Evolutionary conservation across 1,139 yeast species (phyloP), one percentile per base, ranked within the genome.

Genomic region (Lodderomyces metapsilosis): DNA sequence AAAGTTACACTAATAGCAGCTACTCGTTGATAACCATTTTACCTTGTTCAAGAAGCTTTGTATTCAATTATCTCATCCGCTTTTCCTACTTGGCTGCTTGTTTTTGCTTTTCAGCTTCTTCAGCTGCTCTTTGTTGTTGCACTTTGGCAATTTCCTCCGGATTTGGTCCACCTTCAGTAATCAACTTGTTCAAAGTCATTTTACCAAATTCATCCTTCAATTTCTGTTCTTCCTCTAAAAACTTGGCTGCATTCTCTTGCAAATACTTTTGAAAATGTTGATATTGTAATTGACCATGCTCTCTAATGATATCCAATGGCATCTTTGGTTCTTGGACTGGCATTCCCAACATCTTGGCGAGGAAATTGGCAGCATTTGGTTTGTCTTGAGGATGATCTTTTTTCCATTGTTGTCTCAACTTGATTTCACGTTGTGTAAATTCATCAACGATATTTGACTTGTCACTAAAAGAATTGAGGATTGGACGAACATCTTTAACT

Each of bases 281-380:
- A 64, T 88, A 92, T 61, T 88, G 91, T 71, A 80, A 80, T 64
- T 88, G 96, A 52, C 96, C 97, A 59, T 88, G 94, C 61, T 89
- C 95, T 59, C 98, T 85, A 51, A 89, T 84, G 45, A 82, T 66
- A 64, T 92, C 98, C 59, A 89, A 78, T 34, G 96, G 96, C 85
- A 89, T 87, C 68, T 88, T 87, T 44, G 85, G 84, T 52, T 78
- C 81, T 44, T 69, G 71, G 46, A 72, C 73, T 42, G 85, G 76
- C 34, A 74, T 58, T 38, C 96, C 96, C 48, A 87, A 66, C 51
- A 85, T 60, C 38, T 72, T 66, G 39, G 85, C 78, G 43, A 71
- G 52, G 44, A 53, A 78, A 70, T 76, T 82, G 62, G 73, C 79
- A 55, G 64, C 76, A 49, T 76, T 69, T 25, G 75, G 76, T 52